Evolutionary conservation across 306 rosid species (phyloP).

Genomic region (Begonia masoniana): DNA sequence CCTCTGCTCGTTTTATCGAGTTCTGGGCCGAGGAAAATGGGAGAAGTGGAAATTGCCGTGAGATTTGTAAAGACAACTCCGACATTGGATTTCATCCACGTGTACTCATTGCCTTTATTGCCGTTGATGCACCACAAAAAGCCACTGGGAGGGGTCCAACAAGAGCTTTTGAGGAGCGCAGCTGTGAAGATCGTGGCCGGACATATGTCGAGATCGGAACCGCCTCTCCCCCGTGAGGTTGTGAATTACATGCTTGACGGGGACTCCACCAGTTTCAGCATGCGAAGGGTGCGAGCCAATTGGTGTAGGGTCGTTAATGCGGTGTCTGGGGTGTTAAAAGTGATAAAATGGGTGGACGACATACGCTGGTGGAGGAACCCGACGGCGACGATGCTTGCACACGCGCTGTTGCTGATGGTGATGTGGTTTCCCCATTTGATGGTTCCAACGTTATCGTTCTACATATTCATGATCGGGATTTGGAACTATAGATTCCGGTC

Average conservation of each 20-base stretch:
- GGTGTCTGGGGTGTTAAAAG: slow-evolving; percentile 33
- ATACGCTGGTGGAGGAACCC: slow-evolving; percentile 82
- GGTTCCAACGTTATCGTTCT: slow-evolving; percentile 43
- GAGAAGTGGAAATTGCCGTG: slow-evolving; percentile 68
- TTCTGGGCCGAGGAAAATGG: slow-evolving; percentile 53
- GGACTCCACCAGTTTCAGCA: slow-evolving; percentile 59
- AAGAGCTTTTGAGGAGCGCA: slow-evolving; percentile 43
- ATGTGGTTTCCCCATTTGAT: slow-evolving; percentile 90
- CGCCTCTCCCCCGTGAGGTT: slow-evolving; percentile 50
- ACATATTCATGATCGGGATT: slow-evolving; percentile 43
- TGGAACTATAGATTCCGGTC: slow-evolving; percentile 69
- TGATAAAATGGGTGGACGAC: slow-evolving; percentile 53
- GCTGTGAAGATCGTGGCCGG: slow-evolving; percentile 51
- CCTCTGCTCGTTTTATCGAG: slow-evolving; percentile 42
- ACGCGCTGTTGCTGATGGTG: slow-evolving; percentile 46
- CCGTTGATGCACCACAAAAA: slow-evolving; percentile 81
- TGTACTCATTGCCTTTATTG: slow-evolving; percentile 52
- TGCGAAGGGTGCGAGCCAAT: slow-evolving; percentile 67
- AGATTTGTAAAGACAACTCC: slow-evolving; percentile 39
- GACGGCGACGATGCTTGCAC: slow-evolving; percentile 55
- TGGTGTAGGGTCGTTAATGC: slow-evolving; percentile 58
- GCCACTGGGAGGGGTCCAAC: slow-evolving; percentile 62
- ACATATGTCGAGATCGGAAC: slow-evolving; percentile 62
- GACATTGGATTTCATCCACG: slow-evolving; percentile 54
- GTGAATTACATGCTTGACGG: slow-evolving; percentile 63